A percentile compares a stretch with the other conserved stretches of the same genome.
These are phyloP conservation scores for Pyrus bretschneideri DNA, from an alignment of 306 rosid genomes.

Conservation along the genomic window DNA sequence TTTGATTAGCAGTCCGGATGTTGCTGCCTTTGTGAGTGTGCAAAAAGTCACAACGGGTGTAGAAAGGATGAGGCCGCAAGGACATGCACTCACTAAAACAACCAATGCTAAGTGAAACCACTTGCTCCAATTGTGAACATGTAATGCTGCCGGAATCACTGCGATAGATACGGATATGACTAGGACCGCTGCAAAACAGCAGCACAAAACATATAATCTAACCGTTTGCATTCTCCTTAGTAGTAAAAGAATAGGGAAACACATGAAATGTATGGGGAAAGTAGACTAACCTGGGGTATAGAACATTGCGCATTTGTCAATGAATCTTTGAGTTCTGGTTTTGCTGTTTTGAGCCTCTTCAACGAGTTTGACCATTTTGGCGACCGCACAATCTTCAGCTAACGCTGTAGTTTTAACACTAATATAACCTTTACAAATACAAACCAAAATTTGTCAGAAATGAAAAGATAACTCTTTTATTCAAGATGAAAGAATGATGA, in stretches of 20 bases:
- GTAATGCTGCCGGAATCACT: constrained; percentile 49
- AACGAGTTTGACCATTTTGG: constrained; percentile 92
- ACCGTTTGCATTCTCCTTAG: neutral
- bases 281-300: constrained; percentile 79
- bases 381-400: constrained; percentile 87
- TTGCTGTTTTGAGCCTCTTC: constrained; percentile 96
- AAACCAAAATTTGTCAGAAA: constrained; percentile 8
- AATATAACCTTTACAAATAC: constrained; percentile 52
- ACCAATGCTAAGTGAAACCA: constrained; percentile 92
- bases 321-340: constrained; percentile 62
- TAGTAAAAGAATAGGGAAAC: neutral
- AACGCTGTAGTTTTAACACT: constrained; percentile 81
- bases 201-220: neutral
- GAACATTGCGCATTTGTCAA: constrained; percentile 75
- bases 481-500: neutral
- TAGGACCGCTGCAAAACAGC: constrained; percentile 53
- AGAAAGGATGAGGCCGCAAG: constrained; percentile 87
- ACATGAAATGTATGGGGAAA: neutral
- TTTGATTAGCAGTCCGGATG: constrained; percentile 83
- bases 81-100: constrained; percentile 88
- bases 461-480: too few species aligned
- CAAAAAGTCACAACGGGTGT: constrained; percentile 95
- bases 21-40: constrained; percentile 88
- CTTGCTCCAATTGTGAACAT: constrained; percentile 31
- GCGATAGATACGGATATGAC: constrained; percentile 46